Conservation (phyloP, 352 stramenopile species). For the Stramenopiles sp. region DNA sequence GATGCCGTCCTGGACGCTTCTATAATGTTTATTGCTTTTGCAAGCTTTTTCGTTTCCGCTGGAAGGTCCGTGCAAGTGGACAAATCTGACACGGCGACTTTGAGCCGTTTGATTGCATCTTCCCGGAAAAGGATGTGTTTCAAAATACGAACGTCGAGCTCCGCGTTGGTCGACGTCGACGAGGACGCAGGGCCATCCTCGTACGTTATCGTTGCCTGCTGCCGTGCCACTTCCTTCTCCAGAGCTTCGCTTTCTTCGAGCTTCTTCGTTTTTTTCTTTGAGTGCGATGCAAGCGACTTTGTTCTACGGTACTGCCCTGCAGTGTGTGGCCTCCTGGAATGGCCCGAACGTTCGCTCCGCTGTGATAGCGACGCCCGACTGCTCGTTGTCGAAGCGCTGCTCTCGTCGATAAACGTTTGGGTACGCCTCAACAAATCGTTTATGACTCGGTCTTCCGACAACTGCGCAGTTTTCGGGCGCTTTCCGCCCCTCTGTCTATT, state of each 20-base stretch:
- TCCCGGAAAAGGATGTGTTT: background rate
- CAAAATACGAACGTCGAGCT: background rate
- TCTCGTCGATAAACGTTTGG: background rate
- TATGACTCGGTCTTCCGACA: background rate
- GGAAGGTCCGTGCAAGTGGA: background rate
- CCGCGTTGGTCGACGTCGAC: background rate
- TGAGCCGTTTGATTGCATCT: background rate
- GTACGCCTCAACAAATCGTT: background rate
- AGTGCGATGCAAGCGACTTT: background rate
- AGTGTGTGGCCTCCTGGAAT: background rate
- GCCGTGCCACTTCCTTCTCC: background rate
- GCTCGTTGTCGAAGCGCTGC: background rate
- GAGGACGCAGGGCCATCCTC: background rate
- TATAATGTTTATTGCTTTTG: background rate
- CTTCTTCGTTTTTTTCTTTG: background rate
- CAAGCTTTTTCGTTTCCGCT: background rate
- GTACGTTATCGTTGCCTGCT: background rate
- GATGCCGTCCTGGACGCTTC: background rate
- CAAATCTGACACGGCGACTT: background rate
- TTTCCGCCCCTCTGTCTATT: no score
- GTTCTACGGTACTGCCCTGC: background rate
- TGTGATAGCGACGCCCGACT: background rate
- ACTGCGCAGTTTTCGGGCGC: background rate
- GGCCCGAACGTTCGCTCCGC: background rate
- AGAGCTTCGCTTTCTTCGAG: background rate